Base-by-base conservation (phyloP, 2,329 filamentous ascomycete genomes). In the Pseudogymnoascus sp. region DNA sequence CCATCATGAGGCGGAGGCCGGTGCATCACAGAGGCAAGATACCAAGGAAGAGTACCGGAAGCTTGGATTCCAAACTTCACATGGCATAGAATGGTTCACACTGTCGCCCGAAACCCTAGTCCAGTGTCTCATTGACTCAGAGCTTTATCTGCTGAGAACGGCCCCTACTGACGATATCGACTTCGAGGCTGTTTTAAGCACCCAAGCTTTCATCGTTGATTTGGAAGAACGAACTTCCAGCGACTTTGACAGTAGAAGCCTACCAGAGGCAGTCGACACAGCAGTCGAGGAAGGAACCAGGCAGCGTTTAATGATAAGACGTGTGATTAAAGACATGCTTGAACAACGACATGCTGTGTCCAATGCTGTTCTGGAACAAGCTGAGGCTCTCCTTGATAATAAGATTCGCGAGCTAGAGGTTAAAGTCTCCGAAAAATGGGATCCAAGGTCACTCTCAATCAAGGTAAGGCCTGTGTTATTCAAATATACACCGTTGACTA, bases 281-380 rank as follows among this genome's bases (percentile, higher is more conserved):
- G n/a, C 29, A 19, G 50, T 56, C 5, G 50, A 56, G 29, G 50
- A 56, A 33, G 29, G 50, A 33, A n/a, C 21, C 13, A 56, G 50
- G 16, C 50, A 56, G 29, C 50, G 29, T 33, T 56, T 26, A 8
- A 33, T 56, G 50, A 56, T 56, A 33, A 33, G 50, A 33, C 29
- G 50, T 56, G 50, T 56, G 21, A 56, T 56, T 33, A 56, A 33
- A 33, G 50, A 56, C 50, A 56, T 33, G 50, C 29, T 56, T 33
- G 50, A 33, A 56, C 50, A 33, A 33, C 50, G 50, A 33, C 50
- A 56, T n/a, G 50, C 5, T 21, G 50, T 56, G 29, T 19, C 26
- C 6, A 56, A 21, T 6, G 19, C 29, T 21, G 50, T 33, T 56
- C 16, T 56, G 8, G 50, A 56, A 56, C 13, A 56, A 14, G 50